These are phyloP conservation scores for Neofusicoccum cordaticola DNA, from an alignment of 2,329 filamentous ascomycete genomes.

Conservation along the genomic window DNA sequence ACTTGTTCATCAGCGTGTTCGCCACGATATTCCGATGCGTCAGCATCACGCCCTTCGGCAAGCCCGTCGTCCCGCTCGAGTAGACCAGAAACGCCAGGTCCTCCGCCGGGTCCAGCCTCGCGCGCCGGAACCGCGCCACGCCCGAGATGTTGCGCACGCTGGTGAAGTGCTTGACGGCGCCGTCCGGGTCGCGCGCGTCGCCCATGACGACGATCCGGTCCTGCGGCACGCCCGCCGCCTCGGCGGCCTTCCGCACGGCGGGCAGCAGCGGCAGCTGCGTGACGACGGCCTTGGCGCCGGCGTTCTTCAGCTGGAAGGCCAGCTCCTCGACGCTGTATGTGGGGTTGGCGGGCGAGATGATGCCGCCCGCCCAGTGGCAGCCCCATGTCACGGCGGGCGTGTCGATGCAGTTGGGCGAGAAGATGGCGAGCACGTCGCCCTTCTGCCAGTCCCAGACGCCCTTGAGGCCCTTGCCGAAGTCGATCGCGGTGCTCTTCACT, in stretches of 20 bases:
- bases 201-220: conserved; percentile 76
- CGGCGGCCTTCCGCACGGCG: conserved; percentile 65
- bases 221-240: conserved; percentile 65
- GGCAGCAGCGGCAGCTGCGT: conserved; percentile 69
- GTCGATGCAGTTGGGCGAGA: conserved; percentile 83
- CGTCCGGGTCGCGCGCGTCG: conserved; percentile 59
- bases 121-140: conserved; percentile 56
- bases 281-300: conserved; percentile 68
- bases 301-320: conserved; percentile 78
- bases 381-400: conserved; percentile 75
- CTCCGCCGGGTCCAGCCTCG: conserved; percentile 63
- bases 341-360: conserved; percentile 83
- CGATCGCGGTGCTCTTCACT: conserved; percentile 61
- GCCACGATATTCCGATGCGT: conserved; percentile 79
- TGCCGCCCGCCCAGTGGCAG: conserved; percentile 76
- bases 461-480: conserved; percentile 79
- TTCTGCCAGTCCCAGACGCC: conserved; percentile 74
- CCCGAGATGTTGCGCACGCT: conserved; percentile 64
- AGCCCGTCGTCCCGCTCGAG: conserved; percentile 83
- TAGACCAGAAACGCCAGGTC: conserved; percentile 86
- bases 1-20: conserved; percentile 55
- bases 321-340: conserved; percentile 82
- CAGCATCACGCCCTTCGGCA: conserved; percentile 88
- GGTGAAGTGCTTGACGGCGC: conserved; percentile 68
- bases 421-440: conserved; percentile 79